phyloP scores from a whole-genome alignment of 352 stramenopile genomes.

The Globisporangium iwayamae region DNA sequence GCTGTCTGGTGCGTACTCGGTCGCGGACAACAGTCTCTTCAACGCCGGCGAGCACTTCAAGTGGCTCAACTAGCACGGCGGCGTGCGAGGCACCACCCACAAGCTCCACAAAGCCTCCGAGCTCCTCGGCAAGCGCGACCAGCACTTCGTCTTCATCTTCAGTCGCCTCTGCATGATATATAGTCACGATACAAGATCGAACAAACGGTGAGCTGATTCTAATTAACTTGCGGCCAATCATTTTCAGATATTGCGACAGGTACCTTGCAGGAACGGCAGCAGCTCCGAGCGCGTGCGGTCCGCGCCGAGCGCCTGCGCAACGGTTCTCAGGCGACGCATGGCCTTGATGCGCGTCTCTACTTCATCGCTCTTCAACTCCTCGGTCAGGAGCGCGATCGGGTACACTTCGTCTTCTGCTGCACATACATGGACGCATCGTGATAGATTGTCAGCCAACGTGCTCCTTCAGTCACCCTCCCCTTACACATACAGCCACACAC shows the following conservation, averaged over 20 bases:
- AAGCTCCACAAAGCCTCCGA: constrained; percentile 89
- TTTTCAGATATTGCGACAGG: constrained; percentile 7
- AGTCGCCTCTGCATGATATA: constrained; percentile 52
- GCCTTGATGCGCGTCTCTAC: constrained; percentile 92
- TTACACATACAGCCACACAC: not conserved
- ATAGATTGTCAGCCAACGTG: not conserved
- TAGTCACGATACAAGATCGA: not conserved
- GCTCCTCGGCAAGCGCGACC: constrained; percentile 87
- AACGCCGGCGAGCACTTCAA: constrained; percentile 89
- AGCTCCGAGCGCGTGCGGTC: constrained; percentile 82
- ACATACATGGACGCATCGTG: too few relatives aligned
- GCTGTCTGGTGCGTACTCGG: constrained; percentile 23
- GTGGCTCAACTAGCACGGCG: constrained; percentile 77
- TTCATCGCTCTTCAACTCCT: constrained; percentile 90
- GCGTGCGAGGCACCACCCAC: constrained; percentile 70
- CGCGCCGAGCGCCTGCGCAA: constrained; percentile 87
- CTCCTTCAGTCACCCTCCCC: not conserved
- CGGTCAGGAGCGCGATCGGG: constrained; percentile 88
- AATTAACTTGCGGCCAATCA: not conserved
- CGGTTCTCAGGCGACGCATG: constrained; percentile 90
- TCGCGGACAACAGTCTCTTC: constrained; percentile 95
- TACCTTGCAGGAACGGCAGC: constrained; percentile 86
- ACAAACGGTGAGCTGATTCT: not conserved
- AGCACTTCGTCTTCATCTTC: constrained; percentile 94
- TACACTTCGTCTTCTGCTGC: constrained; percentile 77